phyloP scores from a whole-genome alignment of 306 rosid species.

The Medicago truncatula region MtrunA17r5.0-ANR NC_053048.1:46492501-46493000 shows the following conservation, averaged over 20 bases:
- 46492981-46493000: constrained; percentile 30
- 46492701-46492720: constrained; percentile 20
- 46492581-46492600: constrained; percentile 30
- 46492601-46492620: constrained; percentile 37
- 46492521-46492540: constrained; percentile 35
- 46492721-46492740: constrained; percentile 44
- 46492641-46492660: constrained; percentile 8
- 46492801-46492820: constrained; percentile 34
- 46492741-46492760: constrained; percentile 43
- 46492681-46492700: constrained; percentile 37
- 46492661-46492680: constrained; percentile 37
- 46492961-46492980: background rate
- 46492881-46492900: constrained; percentile 37
- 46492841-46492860: constrained; percentile 37
- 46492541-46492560: constrained; percentile 28
- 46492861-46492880: constrained; percentile 8
- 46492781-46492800: constrained; percentile 42
- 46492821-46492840: constrained; percentile 43
- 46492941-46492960: constrained; percentile 14
- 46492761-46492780: constrained; percentile 37
- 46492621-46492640: constrained; percentile 37
- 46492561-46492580: constrained; percentile 42
- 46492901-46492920: constrained; percentile 39
- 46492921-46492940: constrained; percentile 30
- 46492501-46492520: constrained; percentile 1